phyloP scores from a whole-genome alignment of 73 alveolate genomes.

The Tetrahymena malaccensis region DNA sequence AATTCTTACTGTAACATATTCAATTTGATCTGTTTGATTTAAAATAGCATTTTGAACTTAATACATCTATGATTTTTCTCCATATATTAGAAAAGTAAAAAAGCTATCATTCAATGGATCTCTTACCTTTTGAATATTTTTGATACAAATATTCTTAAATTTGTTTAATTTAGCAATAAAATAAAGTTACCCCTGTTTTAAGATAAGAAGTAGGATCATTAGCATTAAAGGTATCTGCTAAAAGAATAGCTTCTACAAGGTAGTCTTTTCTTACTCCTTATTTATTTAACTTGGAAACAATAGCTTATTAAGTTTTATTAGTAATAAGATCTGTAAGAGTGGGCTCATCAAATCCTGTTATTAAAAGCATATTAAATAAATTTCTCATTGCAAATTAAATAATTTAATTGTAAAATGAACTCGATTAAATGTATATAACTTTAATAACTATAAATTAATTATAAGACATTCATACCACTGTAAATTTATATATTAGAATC shows the following conservation, averaged over 20 bases:
- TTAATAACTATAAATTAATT: neutral
- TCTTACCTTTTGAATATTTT: neutral
- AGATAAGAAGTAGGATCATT: neutral
- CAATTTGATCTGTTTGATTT: neutral
- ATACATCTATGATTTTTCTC: neutral
- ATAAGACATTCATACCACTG: neutral
- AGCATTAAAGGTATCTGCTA: neutral
- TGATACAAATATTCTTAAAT: neutral
- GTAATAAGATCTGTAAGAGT: neutral
- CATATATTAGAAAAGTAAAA: neutral
- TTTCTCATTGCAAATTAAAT: no score
- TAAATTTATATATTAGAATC: neutral
- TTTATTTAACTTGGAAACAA: neutral
- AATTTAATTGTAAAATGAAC: no score
- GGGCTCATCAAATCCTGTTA: neutral
- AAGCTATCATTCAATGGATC: neutral
- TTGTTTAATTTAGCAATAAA: no score
- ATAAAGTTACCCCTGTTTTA: neutral
- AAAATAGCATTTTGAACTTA: neutral
- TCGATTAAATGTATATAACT: no score
- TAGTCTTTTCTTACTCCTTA: neutral
- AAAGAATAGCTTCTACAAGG: neutral
- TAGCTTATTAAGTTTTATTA: neutral
- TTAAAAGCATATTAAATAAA: no score
- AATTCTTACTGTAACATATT: neutral